These are phyloP conservation scores for Phytophthora palmivora DNA, from an alignment of 352 stramenopile genomes.

Conservation along the genomic window DNA sequence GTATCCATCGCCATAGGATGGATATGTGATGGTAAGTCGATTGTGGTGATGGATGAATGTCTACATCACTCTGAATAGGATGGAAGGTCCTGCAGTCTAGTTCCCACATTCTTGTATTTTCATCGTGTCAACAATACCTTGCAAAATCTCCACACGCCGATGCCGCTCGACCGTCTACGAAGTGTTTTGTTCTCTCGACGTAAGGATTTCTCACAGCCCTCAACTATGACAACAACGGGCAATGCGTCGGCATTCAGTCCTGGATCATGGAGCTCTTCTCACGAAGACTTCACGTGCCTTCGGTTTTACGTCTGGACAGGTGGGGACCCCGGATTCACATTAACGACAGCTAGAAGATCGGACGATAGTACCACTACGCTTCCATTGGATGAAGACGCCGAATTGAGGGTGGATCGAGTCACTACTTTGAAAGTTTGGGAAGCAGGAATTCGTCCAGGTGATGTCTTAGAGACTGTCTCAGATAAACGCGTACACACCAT, in stretches of 20 bases:
- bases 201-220: not conserved
- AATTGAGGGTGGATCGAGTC: constrained; percentile 40
- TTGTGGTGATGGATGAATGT: not conserved
- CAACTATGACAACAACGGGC: constrained; percentile 1
- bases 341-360: constrained; percentile 26
- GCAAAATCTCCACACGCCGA: not conserved
- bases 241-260: not conserved
- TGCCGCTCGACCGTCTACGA: constrained; percentile 31
- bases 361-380: constrained; percentile 10
- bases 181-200: constrained; percentile 25
- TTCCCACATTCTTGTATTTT: constrained; percentile 17
- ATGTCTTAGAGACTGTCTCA: constrained; percentile 61
- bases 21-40: too few relatives aligned
- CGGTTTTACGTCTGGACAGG: constrained; percentile 61
- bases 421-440: constrained; percentile 48
- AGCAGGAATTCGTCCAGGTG: constrained; percentile 55
- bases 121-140: constrained; percentile 7
- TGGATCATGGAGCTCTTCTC: constrained; percentile 36
- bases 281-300: constrained; percentile 42
- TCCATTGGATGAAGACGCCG: constrained; percentile 35
- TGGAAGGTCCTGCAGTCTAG: not conserved
- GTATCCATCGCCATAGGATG: too few relatives aligned
- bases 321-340: constrained; percentile 36
- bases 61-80: constrained; percentile 21
- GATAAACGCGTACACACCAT: constrained; percentile 43